Evolutionary conservation across 805 yeast species (phyloP).

Genomic region (Torulaspora gathmanii): DNA sequence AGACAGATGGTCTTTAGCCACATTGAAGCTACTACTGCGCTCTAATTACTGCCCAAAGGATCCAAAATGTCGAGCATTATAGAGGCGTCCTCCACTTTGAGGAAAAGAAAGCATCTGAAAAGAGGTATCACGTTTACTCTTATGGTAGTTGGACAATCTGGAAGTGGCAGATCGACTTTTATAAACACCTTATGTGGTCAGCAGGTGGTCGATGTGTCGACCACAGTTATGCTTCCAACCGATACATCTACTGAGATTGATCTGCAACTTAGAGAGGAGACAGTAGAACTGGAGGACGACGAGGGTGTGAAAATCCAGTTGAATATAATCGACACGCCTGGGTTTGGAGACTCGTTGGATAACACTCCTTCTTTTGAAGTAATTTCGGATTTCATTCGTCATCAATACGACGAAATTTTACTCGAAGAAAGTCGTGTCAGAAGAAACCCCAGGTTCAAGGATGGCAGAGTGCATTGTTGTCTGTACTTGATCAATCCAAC

Average conservation of each 20-base stretch:
- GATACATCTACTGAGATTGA: conserved; percentile 49
- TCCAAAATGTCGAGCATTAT: conserved; percentile 43
- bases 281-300: conserved; percentile 79
- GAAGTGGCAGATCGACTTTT: conserved; percentile 87
- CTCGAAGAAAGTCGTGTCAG: conserved; percentile 76
- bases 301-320: conserved; percentile 79
- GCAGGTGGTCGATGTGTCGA: conserved; percentile 69
- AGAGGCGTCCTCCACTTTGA: conserved; percentile 50
- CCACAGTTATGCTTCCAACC: conserved; percentile 51
- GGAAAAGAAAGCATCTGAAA: conserved; percentile 76
- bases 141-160: conserved; percentile 84
- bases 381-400: conserved; percentile 72
- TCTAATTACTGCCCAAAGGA: neutral
- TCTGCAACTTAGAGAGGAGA: conserved; percentile 66
- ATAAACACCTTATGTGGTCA: conserved; percentile 89
- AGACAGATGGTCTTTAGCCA: neutral
- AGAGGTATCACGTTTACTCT: conserved; percentile 80
- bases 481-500: conserved; percentile 78
- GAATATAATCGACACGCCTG: conserved; percentile 77
- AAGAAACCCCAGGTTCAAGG: conserved; percentile 81
- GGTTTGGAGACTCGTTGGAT: conserved; percentile 71
- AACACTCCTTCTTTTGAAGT: conserved; percentile 63
- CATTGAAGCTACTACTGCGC: neutral
- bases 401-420: conserved; percentile 77
- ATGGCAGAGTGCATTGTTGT: conserved; percentile 73